Evolutionary conservation across 225 moss, liverwort and hornwort species (phyloP).

Genomic region (Bryum argenteum): DNA sequence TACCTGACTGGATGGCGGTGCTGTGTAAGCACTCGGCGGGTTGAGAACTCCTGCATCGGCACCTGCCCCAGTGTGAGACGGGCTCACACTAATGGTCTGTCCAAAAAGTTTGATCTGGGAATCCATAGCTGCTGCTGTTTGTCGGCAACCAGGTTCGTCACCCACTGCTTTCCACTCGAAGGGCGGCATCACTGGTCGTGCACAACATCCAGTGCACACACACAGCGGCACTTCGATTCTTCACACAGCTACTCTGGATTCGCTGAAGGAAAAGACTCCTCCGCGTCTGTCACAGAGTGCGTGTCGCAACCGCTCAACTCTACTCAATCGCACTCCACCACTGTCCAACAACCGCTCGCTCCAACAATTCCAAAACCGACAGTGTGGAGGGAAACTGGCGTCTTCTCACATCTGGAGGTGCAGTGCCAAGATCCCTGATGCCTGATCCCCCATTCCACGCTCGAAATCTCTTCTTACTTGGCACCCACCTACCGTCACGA

Average conservation of each 20-base stretch:
- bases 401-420: slow-evolving; percentile 18
- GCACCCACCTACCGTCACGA: neutral
- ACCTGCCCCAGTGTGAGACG: slow-evolving; percentile 53
- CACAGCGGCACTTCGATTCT: slow-evolving; percentile 6
- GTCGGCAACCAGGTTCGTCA: slow-evolving; percentile 44
- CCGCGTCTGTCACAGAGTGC: slow-evolving; percentile 49
- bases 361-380: neutral
- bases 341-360: neutral
- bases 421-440: slow-evolving; percentile 9
- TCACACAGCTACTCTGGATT: slow-evolving; percentile 41
- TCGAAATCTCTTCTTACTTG: neutral
- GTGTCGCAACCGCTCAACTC: slow-evolving; percentile 1
- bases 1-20: slow-evolving; percentile 50
- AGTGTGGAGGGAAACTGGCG: slow-evolving; percentile 11
- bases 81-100: slow-evolving; percentile 49
- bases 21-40: slow-evolving; percentile 42
- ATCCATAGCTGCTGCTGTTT: slow-evolving; percentile 43
- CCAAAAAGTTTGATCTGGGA: slow-evolving; percentile 65
- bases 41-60: slow-evolving; percentile 66
- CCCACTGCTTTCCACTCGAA: slow-evolving; percentile 39
- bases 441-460: neutral
- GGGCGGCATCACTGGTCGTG: slow-evolving; percentile 44
- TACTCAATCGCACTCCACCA: slow-evolving; percentile 2
- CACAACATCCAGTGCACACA: slow-evolving; percentile 36
- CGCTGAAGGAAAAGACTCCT: slow-evolving; percentile 58